Conservation (phyloP, 495 filamentous ascomycete species). For the Lophiostoma macrostomum region DNA sequence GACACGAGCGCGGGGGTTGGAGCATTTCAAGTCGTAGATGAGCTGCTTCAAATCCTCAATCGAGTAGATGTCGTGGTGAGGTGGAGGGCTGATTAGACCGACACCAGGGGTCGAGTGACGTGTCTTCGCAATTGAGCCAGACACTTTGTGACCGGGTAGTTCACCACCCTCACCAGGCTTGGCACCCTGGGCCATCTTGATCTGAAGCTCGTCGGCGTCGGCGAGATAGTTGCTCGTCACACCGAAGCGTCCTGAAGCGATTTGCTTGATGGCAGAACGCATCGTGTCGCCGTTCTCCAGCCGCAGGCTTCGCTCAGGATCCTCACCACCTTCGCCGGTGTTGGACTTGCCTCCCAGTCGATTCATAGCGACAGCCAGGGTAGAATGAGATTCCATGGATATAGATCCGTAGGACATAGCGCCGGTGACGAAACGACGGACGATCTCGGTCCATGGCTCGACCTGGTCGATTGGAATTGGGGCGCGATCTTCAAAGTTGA, state of each 20-base stretch:
- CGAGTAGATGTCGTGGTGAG: slow-evolving; percentile 99
- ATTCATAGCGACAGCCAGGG: slow-evolving; percentile 97
- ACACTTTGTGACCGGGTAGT: slow-evolving; percentile 96
- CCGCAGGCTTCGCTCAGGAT: slow-evolving; percentile 82
- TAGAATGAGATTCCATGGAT: slow-evolving; percentile 99
- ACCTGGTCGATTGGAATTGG: slow-evolving; percentile 97
- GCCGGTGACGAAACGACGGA: slow-evolving; percentile 96
- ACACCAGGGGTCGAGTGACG: slow-evolving; percentile 98
- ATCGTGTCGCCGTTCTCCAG: slow-evolving; percentile 96
- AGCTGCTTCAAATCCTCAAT: slow-evolving; percentile 99
- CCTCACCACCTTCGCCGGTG: slow-evolving; percentile 97
- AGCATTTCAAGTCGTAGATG: slow-evolving; percentile 98
- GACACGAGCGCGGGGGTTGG: slow-evolving; percentile 90
- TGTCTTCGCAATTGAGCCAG: slow-evolving; percentile 91
- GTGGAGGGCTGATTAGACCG: slow-evolving; percentile 96
- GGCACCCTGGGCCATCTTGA: slow-evolving; percentile 99
- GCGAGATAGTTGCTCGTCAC: slow-evolving; percentile 98
- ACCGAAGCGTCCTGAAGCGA: slow-evolving; percentile 96
- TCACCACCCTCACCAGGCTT: slow-evolving; percentile 99
- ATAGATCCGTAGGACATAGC: slow-evolving; percentile 99
- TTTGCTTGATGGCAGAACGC: slow-evolving; percentile 98
- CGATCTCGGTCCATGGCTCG: slow-evolving; percentile 98
- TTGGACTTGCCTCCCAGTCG: slow-evolving; percentile 97
- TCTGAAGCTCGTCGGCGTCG: slow-evolving; percentile 96
- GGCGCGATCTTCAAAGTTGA: slow-evolving; percentile 85